These are phyloP conservation scores for Citrus medica DNA, from an alignment of 345 rosid species.

Conservation along the genomic window DNA sequence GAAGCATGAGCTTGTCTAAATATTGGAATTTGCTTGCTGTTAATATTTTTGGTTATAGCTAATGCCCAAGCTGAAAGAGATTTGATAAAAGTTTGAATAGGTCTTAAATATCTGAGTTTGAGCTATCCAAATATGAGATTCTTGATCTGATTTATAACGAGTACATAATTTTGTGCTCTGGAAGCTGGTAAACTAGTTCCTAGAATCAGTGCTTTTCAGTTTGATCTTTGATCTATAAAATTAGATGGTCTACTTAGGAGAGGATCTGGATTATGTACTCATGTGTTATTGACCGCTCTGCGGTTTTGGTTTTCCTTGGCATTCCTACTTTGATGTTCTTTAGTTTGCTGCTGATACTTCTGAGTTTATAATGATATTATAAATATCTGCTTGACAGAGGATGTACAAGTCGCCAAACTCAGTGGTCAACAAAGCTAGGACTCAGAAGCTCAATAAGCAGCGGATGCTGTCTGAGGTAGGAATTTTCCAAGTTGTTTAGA, in stretches of 20 bases:
- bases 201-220: neutral
- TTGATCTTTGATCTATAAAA: neutral
- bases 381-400: constrained; percentile 45
- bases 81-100: neutral
- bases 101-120: neutral
- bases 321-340: neutral
- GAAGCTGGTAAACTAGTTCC: neutral
- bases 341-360: neutral
- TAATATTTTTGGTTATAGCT: neutral
- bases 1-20: neutral
- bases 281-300: neutral
- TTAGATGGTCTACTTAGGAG: neutral
- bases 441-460: constrained; percentile 78
- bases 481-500: neutral
- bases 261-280: neutral
- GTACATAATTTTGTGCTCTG: neutral
- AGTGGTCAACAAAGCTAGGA: constrained; percentile 71
- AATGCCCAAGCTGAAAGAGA: neutral
- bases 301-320: neutral
- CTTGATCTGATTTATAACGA: neutral
- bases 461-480: constrained; percentile 72
- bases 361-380: neutral
- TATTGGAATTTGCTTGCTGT: neutral
- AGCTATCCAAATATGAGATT: neutral
- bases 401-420: constrained; percentile 82